A percentile compares a stretch with the other conserved stretches of the same genome.
Conservation (phyloP, 2,329 filamentous ascomycete genomes). For the Pseudopithomyces maydicus region DNA sequence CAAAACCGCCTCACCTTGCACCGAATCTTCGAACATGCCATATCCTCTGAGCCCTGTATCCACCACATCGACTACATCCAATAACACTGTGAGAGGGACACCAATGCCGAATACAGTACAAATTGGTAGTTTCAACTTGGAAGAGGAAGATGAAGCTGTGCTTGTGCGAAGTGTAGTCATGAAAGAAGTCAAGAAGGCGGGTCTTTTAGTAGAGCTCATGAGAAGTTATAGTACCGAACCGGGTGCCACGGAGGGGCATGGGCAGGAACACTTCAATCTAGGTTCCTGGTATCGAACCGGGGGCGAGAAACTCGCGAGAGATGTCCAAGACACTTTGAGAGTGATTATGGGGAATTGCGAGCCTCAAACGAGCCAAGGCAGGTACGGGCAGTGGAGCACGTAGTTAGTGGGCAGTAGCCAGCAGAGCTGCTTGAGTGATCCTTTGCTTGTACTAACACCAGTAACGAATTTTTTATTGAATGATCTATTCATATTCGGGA, state of each 20-base stretch:
- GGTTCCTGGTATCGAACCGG: not conserved
- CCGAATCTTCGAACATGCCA: not conserved
- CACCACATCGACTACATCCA: not conserved
- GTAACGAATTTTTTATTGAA: too few species aligned
- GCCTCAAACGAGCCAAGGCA: too few species aligned
- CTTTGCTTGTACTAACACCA: too few species aligned
- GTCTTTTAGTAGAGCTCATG: not conserved
- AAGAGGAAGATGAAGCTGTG: slow-evolving; percentile 2
- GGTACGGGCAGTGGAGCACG: too few species aligned
- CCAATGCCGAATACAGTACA: not conserved
- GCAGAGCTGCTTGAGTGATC: too few species aligned
- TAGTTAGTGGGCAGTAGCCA: too few species aligned
- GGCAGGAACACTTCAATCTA: not conserved
- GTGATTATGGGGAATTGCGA: not conserved
- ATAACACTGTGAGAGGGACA: not conserved
- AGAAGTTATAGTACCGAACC: not conserved
- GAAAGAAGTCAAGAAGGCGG: not conserved
- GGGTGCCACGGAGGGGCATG: not conserved
- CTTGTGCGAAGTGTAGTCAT: not conserved
- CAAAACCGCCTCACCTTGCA: not conserved
- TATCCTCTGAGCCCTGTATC: not conserved
- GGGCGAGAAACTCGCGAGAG: not conserved
- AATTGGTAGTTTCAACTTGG: slow-evolving; percentile 2
- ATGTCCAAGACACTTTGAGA: not conserved
- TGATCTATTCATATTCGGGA: too few species aligned